Percentiles rank a stretch among this genome's conserved stretches.
phyloP scores from a whole-genome alignment of 2,329 filamentous ascomycete genomes.

The Dichotomopilus funicola region DNA sequence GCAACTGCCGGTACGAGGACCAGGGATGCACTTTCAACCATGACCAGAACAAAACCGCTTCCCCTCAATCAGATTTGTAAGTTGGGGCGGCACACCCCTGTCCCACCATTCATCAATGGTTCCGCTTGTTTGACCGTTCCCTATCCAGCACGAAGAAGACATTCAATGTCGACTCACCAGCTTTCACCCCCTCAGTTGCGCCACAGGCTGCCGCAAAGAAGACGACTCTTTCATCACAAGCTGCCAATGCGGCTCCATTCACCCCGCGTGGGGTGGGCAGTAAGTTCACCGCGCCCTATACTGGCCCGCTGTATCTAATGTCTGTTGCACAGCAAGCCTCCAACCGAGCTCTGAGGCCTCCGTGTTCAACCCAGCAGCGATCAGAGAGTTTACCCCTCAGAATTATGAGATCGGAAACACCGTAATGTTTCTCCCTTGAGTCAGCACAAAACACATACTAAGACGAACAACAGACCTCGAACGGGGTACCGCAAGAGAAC shows the following conservation, averaged over 20 bases:
- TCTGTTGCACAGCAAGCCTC: constrained; percentile 35
- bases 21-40: constrained; percentile 89
- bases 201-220: constrained; percentile 52
- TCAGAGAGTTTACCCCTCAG: constrained; percentile 54
- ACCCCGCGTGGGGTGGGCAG: constrained; percentile 59
- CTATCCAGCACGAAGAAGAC: constrained; percentile 55
- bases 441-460: constrained; percentile 1
- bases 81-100: constrained; percentile 21
- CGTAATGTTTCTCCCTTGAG: constrained; percentile 32
- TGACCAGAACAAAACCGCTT: constrained; percentile 58
- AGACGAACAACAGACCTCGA: constrained; percentile 23
- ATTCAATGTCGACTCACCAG: constrained; percentile 91
- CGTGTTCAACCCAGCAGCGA: constrained; percentile 49
- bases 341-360: constrained; percentile 23
- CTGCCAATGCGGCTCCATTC: constrained; percentile 81
- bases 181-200: constrained; percentile 68
- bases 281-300: constrained; percentile 22
- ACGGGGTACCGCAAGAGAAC: constrained; percentile 43
- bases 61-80: constrained; percentile 45
- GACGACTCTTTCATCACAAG: constrained; percentile 77
- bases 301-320: constrained; percentile 16
- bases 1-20: constrained; percentile 86
- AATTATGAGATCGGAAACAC: constrained; percentile 44
- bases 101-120: not conserved
- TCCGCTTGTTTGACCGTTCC: constrained; percentile 22